phyloP scores from a whole-genome alignment of 768 basidiomycete species.

The Trametes cingulata region DNA sequence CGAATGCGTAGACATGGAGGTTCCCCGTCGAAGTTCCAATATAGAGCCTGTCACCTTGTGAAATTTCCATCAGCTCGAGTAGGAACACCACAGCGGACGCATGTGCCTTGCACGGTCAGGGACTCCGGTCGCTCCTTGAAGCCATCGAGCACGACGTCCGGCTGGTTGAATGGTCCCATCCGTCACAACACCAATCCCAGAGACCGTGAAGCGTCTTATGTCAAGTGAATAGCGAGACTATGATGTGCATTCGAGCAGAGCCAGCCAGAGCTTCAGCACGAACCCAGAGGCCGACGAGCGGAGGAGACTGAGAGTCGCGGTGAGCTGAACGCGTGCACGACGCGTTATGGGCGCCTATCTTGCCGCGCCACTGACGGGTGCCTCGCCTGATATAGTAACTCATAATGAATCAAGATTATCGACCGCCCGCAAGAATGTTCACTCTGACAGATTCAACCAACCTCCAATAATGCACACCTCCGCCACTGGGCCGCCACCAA shows the following conservation, averaged over 20 bases:
- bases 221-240: too few species aligned
- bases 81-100: slow-evolving; percentile 3
- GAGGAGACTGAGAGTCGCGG: neutral
- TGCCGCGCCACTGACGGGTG: slow-evolving; percentile 6
- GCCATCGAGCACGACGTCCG: slow-evolving; percentile 32
- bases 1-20: slow-evolving; percentile 52
- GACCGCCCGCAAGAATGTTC: neutral
- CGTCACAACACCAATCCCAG: neutral
- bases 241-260: neutral
- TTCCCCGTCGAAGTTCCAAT: slow-evolving; percentile 60
- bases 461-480: neutral
- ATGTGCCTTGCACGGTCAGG: slow-evolving; percentile 45
- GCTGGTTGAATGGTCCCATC: slow-evolving; percentile 33
- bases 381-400: neutral
- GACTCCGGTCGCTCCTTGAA: slow-evolving; percentile 54
- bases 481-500: neutral
- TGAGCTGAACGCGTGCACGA: neutral
- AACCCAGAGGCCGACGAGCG: neutral
- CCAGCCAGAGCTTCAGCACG: neutral
- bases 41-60: slow-evolving; percentile 56
- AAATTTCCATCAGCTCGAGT: neutral
- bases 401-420: neutral
- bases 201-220: neutral
- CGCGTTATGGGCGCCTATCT: neutral
- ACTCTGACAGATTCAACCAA: neutral